Evolutionary conservation across 2,329 filamentous ascomycete species (phyloP).

Genomic region (Penicillium sp.): DNA sequence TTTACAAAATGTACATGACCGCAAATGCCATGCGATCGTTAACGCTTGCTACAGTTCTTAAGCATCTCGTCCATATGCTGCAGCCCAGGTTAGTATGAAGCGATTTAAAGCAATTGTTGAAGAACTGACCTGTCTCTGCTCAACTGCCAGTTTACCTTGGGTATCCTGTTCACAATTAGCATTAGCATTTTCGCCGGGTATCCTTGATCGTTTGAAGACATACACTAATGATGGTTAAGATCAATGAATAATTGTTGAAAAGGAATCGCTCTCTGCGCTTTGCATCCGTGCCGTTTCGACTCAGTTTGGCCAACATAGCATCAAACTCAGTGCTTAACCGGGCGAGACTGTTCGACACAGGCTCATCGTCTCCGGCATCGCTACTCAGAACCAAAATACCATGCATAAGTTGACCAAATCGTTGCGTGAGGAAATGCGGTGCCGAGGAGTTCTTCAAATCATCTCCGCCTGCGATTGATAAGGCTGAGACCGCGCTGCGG

Average conservation of each 20-base stretch:
- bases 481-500: slow-evolving; percentile 51
- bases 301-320: slow-evolving; percentile 73
- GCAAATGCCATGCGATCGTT: slow-evolving; percentile 12
- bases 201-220: slow-evolving; percentile 13
- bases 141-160: slow-evolving; percentile 54
- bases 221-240: slow-evolving; percentile 86
- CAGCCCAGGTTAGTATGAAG: neutral
- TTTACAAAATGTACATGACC: slow-evolving; percentile 7
- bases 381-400: slow-evolving; percentile 78
- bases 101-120: neutral
- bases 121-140: slow-evolving; percentile 61
- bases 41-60: slow-evolving; percentile 35
- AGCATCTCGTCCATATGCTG: slow-evolving; percentile 44
- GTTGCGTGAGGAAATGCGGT: slow-evolving; percentile 86
- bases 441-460: slow-evolving; percentile 53
- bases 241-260: slow-evolving; percentile 92
- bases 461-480: slow-evolving; percentile 52
- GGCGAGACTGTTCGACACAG: slow-evolving; percentile 75
- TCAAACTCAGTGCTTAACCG: slow-evolving; percentile 80
- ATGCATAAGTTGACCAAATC: slow-evolving; percentile 90
- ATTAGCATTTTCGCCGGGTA: neutral
- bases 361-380: slow-evolving; percentile 93
- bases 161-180: slow-evolving; percentile 38
- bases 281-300: slow-evolving; percentile 71
- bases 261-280: slow-evolving; percentile 84